Percentiles rank a stretch among this genome's conserved stretches.
These are phyloP conservation scores for Talaromyces atroroseus DNA, from an alignment of 2,329 filamentous ascomycete species.

Conservation along the genomic window DNA sequence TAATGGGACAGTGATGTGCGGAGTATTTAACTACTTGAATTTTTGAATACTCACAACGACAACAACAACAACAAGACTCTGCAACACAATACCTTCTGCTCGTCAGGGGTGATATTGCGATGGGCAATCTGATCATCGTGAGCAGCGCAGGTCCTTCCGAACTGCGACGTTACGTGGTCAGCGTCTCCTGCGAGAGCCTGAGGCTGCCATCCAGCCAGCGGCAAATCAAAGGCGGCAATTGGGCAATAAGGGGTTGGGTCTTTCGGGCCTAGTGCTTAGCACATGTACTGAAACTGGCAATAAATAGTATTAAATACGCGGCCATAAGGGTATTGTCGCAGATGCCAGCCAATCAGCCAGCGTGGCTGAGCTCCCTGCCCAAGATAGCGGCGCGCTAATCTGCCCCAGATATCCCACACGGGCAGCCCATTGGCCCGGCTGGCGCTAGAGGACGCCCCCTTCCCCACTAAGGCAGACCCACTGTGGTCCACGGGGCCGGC, in stretches of 20 bases:
- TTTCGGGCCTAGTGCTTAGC: neutral
- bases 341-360: neutral
- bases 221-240: neutral
- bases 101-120: neutral
- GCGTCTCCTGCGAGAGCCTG: neutral
- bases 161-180: neutral
- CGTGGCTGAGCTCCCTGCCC: slow-evolving; percentile 1
- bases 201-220: neutral
- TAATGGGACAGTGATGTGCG: too few relatives aligned
- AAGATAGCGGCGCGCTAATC: neutral
- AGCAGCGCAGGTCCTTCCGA: neutral
- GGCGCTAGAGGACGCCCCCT: neutral
- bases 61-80: too few relatives aligned
- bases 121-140: neutral
- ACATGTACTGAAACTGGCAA: neutral
- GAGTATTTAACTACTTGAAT: too few relatives aligned
- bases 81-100: too few relatives aligned
- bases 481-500: neutral
- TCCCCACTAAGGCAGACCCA: neutral
- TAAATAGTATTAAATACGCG: neutral
- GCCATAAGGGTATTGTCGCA: neutral
- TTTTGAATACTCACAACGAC: too few relatives aligned
- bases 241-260: neutral
- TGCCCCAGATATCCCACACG: neutral
- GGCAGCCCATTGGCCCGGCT: neutral